phyloP scores from a whole-genome alignment of 2,329 filamentous ascomycete species.

The Trichoderma oligosporum region DNA sequence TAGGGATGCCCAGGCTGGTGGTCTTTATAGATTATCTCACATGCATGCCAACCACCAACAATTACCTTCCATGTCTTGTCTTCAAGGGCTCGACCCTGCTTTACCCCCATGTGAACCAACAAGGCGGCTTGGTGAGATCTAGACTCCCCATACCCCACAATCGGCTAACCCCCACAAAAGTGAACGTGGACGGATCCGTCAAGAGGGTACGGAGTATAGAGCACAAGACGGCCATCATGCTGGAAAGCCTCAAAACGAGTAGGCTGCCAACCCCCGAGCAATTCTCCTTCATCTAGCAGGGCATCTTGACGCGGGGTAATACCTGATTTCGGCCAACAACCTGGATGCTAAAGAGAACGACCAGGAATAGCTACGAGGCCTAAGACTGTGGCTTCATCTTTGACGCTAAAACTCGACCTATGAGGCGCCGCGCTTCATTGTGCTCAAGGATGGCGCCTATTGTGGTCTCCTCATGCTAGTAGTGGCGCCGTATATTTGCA shows the following conservation, averaged over 20 bases:
- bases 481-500: neutral
- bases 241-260: neutral
- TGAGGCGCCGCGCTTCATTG: neutral
- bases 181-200: slow-evolving; percentile 1
- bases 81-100: slow-evolving; percentile 8
- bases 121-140: slow-evolving; percentile 4
- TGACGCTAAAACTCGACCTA: slow-evolving; percentile 8
- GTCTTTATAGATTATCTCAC: slow-evolving; percentile 12
- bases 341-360: slow-evolving; percentile 1
- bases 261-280: slow-evolving; percentile 4
- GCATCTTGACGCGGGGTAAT: slow-evolving; percentile 8
- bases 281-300: slow-evolving; percentile 7
- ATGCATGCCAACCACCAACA: neutral
- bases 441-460: neutral
- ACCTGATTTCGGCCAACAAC: slow-evolving; percentile 5
- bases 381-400: neutral
- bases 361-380: slow-evolving; percentile 1
- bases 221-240: neutral
- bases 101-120: slow-evolving; percentile 10
- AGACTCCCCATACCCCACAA: slow-evolving; percentile 18
- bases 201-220: too few species aligned
- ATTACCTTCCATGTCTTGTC: neutral
- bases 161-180: slow-evolving; percentile 12
- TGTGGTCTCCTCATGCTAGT: neutral
- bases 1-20: neutral